phyloP scores from a whole-genome alignment of 495 filamentous ascomycete species.

The Aspergillus diversus region DNA sequence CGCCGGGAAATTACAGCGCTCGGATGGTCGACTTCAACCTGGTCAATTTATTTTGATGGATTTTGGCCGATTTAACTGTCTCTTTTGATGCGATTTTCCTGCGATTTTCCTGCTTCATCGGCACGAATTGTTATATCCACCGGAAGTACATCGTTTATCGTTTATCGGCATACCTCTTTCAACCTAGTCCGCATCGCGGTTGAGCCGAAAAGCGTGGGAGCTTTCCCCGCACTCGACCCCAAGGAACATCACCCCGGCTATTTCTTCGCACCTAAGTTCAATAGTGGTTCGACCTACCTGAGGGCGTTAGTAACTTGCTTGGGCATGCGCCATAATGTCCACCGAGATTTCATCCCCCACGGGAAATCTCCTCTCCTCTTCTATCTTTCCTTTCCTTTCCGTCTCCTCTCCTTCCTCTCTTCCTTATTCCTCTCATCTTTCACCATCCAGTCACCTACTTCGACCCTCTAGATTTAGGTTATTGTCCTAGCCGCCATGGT shows the following conservation, averaged over 20 bases:
- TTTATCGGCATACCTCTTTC: slow-evolving; percentile 7
- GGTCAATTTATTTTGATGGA: too few species aligned
- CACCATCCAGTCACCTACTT: not conserved
- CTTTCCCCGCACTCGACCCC: slow-evolving; percentile 7
- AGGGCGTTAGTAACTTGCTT: not conserved
- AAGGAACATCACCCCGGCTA: not conserved
- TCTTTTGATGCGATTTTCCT: too few species aligned
- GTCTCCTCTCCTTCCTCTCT: not conserved
- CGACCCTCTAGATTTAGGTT: not conserved
- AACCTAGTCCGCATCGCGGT: not conserved
- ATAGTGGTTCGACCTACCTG: not conserved
- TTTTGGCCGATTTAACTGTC: too few species aligned
- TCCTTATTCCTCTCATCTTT: not conserved
- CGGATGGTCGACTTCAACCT: too few species aligned
- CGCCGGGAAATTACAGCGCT: too few species aligned
- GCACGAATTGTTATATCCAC: too few species aligned
- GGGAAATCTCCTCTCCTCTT: not conserved
- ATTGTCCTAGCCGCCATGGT: slow-evolving; percentile 59
- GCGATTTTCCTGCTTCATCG: too few species aligned
- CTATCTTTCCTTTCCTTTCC: not conserved
- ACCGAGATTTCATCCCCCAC: not conserved
- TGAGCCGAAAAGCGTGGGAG: not conserved
- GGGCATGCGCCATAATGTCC: too few species aligned
- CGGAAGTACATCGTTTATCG: too few species aligned
- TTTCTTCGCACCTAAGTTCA: not conserved